Conservation (phyloP, 441 rosid genomes). For the Pelargonium citronellum region DNA sequence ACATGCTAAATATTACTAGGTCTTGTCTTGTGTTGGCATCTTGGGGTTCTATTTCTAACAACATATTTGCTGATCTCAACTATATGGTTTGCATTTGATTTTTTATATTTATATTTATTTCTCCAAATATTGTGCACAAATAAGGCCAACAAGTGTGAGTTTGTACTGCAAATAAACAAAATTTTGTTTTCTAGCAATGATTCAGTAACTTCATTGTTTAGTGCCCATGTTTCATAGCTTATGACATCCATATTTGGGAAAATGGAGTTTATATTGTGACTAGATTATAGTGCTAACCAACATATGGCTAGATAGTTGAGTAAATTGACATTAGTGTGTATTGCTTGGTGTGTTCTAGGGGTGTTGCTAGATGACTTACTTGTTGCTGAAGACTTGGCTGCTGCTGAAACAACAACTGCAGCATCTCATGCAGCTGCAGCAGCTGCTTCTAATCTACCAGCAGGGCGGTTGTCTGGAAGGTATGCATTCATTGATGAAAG, state of each 20-base stretch:
- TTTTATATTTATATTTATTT: background rate
- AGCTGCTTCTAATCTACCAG: slow-evolving; percentile 56
- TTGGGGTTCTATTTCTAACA: background rate
- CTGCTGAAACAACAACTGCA: slow-evolving; percentile 82
- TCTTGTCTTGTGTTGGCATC: slow-evolving; percentile 5
- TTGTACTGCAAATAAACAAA: background rate
- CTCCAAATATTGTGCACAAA: background rate
- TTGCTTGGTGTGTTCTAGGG: slow-evolving; percentile 40
- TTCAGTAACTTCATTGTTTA: background rate
- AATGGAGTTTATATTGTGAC: too few species aligned
- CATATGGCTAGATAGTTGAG: background rate
- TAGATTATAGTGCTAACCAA: background rate
- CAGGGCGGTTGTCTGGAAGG: slow-evolving; percentile 59
- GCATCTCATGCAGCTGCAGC: slow-evolving; percentile 90
- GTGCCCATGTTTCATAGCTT: slow-evolving; percentile 2
- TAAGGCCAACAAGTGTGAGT: slow-evolving; percentile 1
- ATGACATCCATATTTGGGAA: background rate
- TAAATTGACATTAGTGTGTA: slow-evolving; percentile 9
- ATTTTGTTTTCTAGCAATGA: background rate
- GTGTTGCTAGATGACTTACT: slow-evolving; percentile 95
- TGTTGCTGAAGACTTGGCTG: slow-evolving; percentile 86
- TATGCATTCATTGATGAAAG: slow-evolving; percentile 77
- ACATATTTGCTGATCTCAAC: background rate
- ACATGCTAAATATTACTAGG: background rate
- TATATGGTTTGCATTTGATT: background rate